These are phyloP conservation scores for Drechmeria coniospora DNA, from an alignment of 2,329 filamentous ascomycete species.

Conservation along the genomic window DNA sequence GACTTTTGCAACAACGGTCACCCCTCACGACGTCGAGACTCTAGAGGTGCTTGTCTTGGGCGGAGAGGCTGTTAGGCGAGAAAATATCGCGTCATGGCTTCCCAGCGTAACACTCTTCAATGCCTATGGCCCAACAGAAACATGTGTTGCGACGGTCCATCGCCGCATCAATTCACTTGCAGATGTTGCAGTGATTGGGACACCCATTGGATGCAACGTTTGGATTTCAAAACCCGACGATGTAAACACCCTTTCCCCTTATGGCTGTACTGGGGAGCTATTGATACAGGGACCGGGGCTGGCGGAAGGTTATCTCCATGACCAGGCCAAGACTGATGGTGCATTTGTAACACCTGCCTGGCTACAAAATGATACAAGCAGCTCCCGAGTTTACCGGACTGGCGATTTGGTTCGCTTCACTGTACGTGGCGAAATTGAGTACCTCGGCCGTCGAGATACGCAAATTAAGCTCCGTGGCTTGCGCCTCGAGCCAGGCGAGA, in stretches of 20 bases:
- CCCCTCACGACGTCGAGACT: neutral
- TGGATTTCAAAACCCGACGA: constrained; percentile 10
- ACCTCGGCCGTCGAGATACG: constrained; percentile 35
- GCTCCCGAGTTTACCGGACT: constrained; percentile 22
- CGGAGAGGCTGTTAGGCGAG: neutral
- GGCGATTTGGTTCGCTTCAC: constrained; percentile 29
- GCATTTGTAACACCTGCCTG: constrained; percentile 15
- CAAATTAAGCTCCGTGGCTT: constrained; percentile 45
- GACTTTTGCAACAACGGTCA: constrained; percentile 3
- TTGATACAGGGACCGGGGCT: constrained; percentile 11
- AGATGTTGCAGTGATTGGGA: constrained; percentile 1
- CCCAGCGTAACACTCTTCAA: constrained; percentile 1
- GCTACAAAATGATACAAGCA: constrained; percentile 6
- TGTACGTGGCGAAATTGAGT: constrained; percentile 22
- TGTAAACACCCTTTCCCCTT: constrained; percentile 5
- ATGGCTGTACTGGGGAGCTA: constrained; percentile 11
- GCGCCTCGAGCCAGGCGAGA: constrained; percentile 28
- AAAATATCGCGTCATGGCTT: constrained; percentile 1
- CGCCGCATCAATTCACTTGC: neutral
- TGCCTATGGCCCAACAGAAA: neutral
- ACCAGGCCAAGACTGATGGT: constrained; percentile 7
- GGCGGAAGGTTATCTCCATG: constrained; percentile 9
- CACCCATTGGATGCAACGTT: neutral
- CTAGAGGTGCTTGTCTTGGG: constrained; percentile 1
- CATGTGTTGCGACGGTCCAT: neutral